A percentile compares a stretch with the other conserved stretches of the same genome.
These are phyloP conservation scores for Dysphania ambrosioides DNA, from an alignment of 148 eudicot species.

Conservation along the genomic window DNA sequence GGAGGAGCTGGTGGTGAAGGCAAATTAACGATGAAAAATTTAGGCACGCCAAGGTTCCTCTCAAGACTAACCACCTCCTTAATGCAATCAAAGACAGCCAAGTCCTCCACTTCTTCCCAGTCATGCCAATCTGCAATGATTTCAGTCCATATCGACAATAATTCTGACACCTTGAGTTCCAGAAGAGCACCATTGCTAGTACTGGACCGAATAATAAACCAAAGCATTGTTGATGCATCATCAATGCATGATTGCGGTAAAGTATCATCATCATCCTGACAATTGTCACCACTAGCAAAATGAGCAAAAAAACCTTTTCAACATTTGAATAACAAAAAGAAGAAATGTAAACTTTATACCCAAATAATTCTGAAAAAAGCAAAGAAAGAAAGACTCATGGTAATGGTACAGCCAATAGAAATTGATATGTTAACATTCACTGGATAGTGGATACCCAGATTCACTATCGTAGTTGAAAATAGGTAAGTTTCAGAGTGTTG, in stretches of 20 bases:
- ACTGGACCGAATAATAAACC: conserved; percentile 50
- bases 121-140: conserved; percentile 62
- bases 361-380: background rate
- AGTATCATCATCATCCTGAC: conserved; percentile 44
- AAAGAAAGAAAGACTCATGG: background rate
- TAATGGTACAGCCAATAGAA: background rate
- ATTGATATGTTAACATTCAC: background rate
- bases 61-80: conserved; percentile 51
- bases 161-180: conserved; percentile 48
- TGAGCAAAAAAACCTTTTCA: conserved; percentile 11
- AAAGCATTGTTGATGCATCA: conserved; percentile 60
- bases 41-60: conserved; percentile 37
- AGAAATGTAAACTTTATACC: background rate
- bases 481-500: background rate
- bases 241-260: conserved; percentile 51
- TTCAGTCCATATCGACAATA: conserved; percentile 59
- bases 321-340: background rate
- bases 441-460: background rate
- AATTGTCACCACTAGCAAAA: conserved; percentile 7
- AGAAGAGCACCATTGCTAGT: conserved; percentile 29
- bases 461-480: background rate
- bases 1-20: conserved; percentile 58
- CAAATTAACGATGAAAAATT: conserved; percentile 41
- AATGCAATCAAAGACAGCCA: conserved; percentile 62
- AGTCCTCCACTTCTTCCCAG: conserved; percentile 81